A percentile compares a stretch with the other conserved stretches of the same genome.
Evolutionary conservation across 345 rosid genomes (phyloP).

Genomic region (Syzygium jambos): DNA sequence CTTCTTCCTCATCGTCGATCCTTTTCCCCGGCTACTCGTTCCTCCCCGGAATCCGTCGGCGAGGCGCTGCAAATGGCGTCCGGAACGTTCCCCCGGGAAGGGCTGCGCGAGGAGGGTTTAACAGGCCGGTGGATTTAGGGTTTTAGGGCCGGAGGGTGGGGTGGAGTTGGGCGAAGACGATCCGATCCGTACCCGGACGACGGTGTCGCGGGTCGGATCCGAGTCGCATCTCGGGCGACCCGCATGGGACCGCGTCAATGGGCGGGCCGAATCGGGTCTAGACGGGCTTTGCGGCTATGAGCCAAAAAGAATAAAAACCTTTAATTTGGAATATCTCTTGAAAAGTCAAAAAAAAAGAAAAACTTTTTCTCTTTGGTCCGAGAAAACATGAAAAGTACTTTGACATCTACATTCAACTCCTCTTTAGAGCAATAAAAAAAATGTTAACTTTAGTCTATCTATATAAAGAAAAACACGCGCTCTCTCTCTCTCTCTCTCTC

Average conservation of each 20-base stretch:
- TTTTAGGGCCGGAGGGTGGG: background rate
- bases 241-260: background rate
- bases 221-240: background rate
- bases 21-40: background rate
- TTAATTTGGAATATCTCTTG: background rate
- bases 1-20: constrained; percentile 75
- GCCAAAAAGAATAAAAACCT: too few relatives aligned
- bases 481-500: background rate
- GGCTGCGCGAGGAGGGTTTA: background rate
- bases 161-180: background rate
- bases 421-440: too few relatives aligned
- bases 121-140: background rate
- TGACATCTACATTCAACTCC: too few relatives aligned
- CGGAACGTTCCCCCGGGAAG: background rate
- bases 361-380: too few relatives aligned
- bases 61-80: background rate
- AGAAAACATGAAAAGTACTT: too few relatives aligned
- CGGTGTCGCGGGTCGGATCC: background rate
- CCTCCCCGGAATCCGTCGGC: background rate
- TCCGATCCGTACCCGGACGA: background rate
- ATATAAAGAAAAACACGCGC: background rate
- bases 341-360: too few relatives aligned
- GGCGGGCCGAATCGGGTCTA: background rate
- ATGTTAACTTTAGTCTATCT: too few relatives aligned
- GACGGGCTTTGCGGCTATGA: background rate